Percentiles rank a stretch among this genome's conserved stretches.
Evolutionary conservation across 2,329 filamentous ascomycete species (phyloP).

Genomic region (Ceratocystiopsis brevicomis): DNA sequence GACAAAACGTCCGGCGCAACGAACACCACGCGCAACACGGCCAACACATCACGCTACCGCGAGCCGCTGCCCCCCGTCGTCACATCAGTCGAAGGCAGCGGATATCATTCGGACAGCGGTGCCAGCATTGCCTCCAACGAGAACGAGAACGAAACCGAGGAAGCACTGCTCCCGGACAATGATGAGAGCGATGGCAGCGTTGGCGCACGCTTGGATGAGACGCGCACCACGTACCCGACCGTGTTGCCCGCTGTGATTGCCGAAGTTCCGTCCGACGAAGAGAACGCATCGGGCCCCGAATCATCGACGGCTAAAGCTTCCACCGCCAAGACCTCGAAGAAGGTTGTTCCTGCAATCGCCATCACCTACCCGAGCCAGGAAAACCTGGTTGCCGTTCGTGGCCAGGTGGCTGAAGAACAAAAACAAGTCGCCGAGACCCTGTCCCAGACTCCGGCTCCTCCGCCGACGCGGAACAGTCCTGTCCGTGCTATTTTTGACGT

Average conservation of each 20-base stretch:
- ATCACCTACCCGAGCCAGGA: slow-evolving; percentile 22
- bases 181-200: background rate
- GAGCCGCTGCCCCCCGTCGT: slow-evolving; percentile 54
- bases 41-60: slow-evolving; percentile 36
- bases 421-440: too few species aligned
- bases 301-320: background rate
- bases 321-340: background rate
- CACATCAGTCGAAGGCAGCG: slow-evolving; percentile 47
- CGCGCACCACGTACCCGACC: slow-evolving; percentile 1
- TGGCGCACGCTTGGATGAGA: slow-evolving; percentile 9
- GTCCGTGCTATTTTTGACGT: slow-evolving; percentile 23
- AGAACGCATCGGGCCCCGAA: background rate
- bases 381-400: slow-evolving; percentile 8
- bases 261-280: too few species aligned
- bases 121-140: slow-evolving; percentile 13
- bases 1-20: slow-evolving; percentile 7
- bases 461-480: background rate
- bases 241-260: background rate
- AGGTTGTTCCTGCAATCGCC: slow-evolving; percentile 23
- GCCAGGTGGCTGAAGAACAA: background rate
- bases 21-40: slow-evolving; percentile 23
- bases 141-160: slow-evolving; percentile 12
- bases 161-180: background rate
- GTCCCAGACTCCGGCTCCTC: too few species aligned
- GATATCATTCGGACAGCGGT: slow-evolving; percentile 40